phyloP scores from a whole-genome alignment of 1,139 yeast species.

The Candida freyschussii region DNA sequence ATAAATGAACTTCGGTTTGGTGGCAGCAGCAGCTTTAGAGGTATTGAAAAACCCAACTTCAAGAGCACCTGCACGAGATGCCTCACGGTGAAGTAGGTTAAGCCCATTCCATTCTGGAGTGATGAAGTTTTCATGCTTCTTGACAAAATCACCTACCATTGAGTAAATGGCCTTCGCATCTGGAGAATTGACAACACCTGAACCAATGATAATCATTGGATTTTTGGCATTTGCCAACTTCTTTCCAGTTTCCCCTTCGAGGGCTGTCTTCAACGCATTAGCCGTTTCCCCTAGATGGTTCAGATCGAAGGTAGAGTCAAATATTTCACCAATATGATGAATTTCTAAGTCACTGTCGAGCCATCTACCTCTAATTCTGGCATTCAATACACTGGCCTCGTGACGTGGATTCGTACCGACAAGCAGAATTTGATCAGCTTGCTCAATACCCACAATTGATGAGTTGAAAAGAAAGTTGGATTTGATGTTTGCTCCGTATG shows the following conservation, averaged over 20 bases:
- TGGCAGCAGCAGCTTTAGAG: constrained; percentile 35
- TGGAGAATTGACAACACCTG: constrained; percentile 67
- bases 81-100: constrained; percentile 79
- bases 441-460: constrained; percentile 74
- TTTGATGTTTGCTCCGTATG: constrained; percentile 71
- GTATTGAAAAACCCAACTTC: constrained; percentile 75
- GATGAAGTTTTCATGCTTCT: constrained; percentile 51
- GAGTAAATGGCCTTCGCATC: constrained; percentile 64
- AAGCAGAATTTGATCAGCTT: constrained; percentile 73
- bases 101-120: constrained; percentile 80
- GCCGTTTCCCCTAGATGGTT: constrained; percentile 62
- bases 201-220: constrained; percentile 80
- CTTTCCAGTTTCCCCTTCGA: constrained; percentile 65
- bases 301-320: constrained; percentile 71
- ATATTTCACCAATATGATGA: constrained; percentile 69
- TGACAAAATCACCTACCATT: constrained; percentile 58
- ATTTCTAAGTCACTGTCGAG: constrained; percentile 61
- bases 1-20: constrained; percentile 72
- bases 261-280: constrained; percentile 53
- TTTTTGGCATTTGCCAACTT: constrained; percentile 62
- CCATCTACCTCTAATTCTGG: constrained; percentile 84
- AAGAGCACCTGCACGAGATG: constrained; percentile 81
- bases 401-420: constrained; percentile 87
- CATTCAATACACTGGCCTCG: constrained; percentile 85
- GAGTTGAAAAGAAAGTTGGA: constrained; percentile 80